phyloP scores from a whole-genome alignment of 345 rosid species.

The Eucalyptus marginata region DNA sequence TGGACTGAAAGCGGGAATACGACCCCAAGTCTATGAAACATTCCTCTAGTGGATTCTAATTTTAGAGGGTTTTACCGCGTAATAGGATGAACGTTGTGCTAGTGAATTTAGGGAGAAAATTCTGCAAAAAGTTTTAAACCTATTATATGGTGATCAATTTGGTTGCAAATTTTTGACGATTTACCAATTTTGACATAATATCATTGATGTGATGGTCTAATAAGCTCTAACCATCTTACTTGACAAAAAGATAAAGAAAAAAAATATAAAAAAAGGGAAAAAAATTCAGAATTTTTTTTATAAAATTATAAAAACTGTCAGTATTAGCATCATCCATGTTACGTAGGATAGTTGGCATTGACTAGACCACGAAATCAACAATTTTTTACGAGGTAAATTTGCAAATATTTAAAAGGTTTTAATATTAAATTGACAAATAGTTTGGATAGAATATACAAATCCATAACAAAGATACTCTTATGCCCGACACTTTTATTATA shows the following conservation, averaged over 20 bases:
- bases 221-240: rapidly evolving
- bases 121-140: not conserved
- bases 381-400: rapidly evolving
- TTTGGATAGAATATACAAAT: not conserved
- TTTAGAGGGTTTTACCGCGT: not conserved
- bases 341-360: rapidly evolving
- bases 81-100: not conserved
- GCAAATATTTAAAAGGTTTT: not conserved
- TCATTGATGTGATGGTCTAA: not conserved
- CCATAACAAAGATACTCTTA: not conserved
- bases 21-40: not conserved
- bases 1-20: not conserved
- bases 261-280: not conserved
- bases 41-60: not conserved
- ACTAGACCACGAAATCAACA: rapidly evolving
- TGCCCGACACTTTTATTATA: not conserved
- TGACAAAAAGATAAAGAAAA: not conserved
- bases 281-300: not conserved
- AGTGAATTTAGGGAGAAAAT: not conserved
- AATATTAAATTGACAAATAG: not conserved
- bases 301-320: rapidly evolving
- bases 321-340: rapidly evolving
- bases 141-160: rapidly evolving
- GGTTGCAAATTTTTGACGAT: not conserved
- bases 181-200: not conserved